These are phyloP conservation scores for Sugiyamaella americana DNA, from an alignment of 805 yeast species.

Conservation along the genomic window DNA sequence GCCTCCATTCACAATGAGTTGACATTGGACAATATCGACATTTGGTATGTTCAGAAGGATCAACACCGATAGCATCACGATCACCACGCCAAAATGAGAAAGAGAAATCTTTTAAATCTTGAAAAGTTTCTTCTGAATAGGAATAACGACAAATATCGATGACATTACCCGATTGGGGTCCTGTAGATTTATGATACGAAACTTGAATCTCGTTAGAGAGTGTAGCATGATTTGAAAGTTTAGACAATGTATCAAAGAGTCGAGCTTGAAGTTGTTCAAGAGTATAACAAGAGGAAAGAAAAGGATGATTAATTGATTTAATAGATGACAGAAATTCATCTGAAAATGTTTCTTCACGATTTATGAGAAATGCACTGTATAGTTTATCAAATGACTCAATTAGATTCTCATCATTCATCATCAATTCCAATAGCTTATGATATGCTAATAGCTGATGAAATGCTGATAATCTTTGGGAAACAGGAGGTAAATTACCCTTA, in stretches of 20 bases:
- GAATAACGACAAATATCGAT: constrained; percentile 5
- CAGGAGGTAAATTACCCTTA: constrained; percentile 12
- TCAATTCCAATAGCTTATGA: constrained; percentile 19
- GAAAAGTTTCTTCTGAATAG: constrained; percentile 12
- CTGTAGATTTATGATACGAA: background rate
- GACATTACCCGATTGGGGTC: background rate
- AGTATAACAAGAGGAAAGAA: too few species aligned
- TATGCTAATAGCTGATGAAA: constrained; percentile 31
- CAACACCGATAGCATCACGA: constrained; percentile 22
- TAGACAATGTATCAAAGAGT: background rate
- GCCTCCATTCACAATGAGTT: constrained; percentile 18
- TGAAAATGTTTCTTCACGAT: constrained; percentile 8
- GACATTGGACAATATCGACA: constrained; percentile 18
- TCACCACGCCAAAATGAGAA: constrained; percentile 22
- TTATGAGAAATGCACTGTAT: constrained; percentile 8
- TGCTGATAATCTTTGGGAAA: constrained; percentile 25
- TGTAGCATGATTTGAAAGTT: background rate
- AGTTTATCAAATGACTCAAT: background rate
- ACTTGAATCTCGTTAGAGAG: background rate
- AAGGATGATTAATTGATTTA: too few species aligned
- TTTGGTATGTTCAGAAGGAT: constrained; percentile 14
- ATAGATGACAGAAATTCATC: background rate
- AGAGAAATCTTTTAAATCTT: constrained; percentile 17
- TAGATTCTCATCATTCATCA: constrained; percentile 7
- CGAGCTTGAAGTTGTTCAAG: too few species aligned